phyloP scores from a whole-genome alignment of 208 protist genomes.

The Histomonas meleagridis region DNA sequence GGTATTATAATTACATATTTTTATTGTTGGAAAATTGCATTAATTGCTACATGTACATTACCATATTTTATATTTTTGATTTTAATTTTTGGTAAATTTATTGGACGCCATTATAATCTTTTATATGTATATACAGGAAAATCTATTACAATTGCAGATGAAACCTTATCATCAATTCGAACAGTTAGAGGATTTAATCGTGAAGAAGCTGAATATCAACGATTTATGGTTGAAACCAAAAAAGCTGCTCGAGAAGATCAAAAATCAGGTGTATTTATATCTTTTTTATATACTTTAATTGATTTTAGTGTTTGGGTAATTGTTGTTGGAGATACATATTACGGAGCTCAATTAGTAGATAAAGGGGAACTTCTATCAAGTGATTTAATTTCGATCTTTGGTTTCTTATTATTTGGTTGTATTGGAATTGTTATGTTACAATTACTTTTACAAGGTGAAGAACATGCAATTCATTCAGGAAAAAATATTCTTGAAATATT shows the following conservation, averaged over 20 bases:
- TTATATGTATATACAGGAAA: background rate
- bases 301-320: background rate
- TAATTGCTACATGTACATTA: background rate
- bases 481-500: background rate
- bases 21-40: background rate
- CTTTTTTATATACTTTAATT: background rate
- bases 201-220: background rate
- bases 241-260: background rate
- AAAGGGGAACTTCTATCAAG: background rate
- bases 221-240: background rate
- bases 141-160: slow-evolving; percentile 39
- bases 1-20: background rate
- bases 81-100: background rate
- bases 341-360: background rate
- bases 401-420: background rate
- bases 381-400: background rate
- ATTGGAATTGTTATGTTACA: background rate
- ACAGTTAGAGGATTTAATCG: slow-evolving; percentile 36
- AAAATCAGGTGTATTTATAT: background rate
- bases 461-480: background rate
- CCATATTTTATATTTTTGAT: background rate
- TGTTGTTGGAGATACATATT: background rate
- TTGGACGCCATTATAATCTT: background rate
- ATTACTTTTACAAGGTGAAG: background rate
- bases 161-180: slow-evolving; percentile 36